Evolutionary conservation across 768 basidiomycete genomes (phyloP), one percentile per base, ranked within the genome.

Genomic region (Lactarius sanguifluus): DNA sequence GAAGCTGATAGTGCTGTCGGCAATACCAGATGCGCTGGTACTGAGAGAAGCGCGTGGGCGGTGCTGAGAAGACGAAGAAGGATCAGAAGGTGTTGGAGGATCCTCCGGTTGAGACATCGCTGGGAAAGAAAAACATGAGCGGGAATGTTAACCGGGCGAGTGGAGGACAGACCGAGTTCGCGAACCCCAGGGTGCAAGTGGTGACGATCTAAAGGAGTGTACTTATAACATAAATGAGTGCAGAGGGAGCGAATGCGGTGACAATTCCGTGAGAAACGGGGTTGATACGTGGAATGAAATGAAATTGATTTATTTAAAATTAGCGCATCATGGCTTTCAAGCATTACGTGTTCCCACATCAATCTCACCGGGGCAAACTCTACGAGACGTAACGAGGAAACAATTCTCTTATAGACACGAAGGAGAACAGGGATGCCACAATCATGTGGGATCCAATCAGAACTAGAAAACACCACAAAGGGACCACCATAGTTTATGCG

Each of bases 1-100:
- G 70, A 81, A 79, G 73, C 82, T 83, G 55, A 86, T 82, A 34
- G 84, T 83, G 61, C 84, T 86, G 59, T 82, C 82, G 40, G 85
- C 84, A 47, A 85, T 74, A 32, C 79, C 83, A n/a, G 86, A 86
- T 7, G 81, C 83, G 66, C 79, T 82, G 45, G 85, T 86, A 61
- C 80, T 79, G 55, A 82, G 71, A 43, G 85, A 87, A 23, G 74
- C 72, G 38, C 71, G 74, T 55, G 77, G 73, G 40, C 72, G 70
- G 75, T 83, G 81, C 45, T 65, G 58, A 13, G 60, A 34, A 40
- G 69, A n/a, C n/a, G n/a, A 28, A 34, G 56, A 5, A 20, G 16
- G 45, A 25, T n/a, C 16, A 40, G 23, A 12, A 23, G 3, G 50
- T n/a, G 28, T 56, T 38, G 36, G 32, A 47, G 52, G 12, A 32